Base-by-base conservation (phyloP, 805 yeast genomes). In the Wickerhamiella occidentalis region DNA sequence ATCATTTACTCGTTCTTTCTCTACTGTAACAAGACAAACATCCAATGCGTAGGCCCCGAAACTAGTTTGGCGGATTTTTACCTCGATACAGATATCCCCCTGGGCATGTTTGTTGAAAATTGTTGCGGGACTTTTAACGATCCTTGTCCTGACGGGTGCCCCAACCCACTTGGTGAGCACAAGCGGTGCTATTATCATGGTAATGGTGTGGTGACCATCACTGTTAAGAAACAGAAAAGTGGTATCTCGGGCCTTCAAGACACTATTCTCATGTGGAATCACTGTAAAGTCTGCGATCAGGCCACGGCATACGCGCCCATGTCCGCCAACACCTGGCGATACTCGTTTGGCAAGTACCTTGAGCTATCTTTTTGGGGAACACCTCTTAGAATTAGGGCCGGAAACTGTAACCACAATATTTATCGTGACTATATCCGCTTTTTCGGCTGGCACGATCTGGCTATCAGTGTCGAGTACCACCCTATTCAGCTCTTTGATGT, bases 1-100 rank as follows among this genome's bases (percentile, higher is more conserved):
- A 77, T 94, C 26, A 76, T 83, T 5, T 76, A 86, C 12, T 68
- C 90, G 21, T 85, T 82, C 58, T 35, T 41, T 9, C 77, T 85
- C 67, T 90, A 87, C 0, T 83, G 90, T 3, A 76, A 80, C 7
- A 82, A 80, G 57, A 82, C 85, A 37, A 83, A 94, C 0, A 86
- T 94, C 0, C 96, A 96, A 0, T 92, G 98, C 59, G 70, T 79
- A 37, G 97, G 97, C 0, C 98, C 99, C 0, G 85, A 78, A 49
- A 70, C 79, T n/a, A 78, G 85, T 29, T 77, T 80, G 1, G 80
- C 88, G 45, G 96, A 88, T 53, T 94, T 74, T 60, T 92, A 90
- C 61, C 79, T 95, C 69, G 95, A 86, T 45, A 84, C 81, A 51
- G 98, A 94, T 62, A 81, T 83, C 60, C 80, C 95, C 8, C 65